These are phyloP conservation scores for Paracoccidioides brasiliensis DNA, from an alignment of 2,329 filamentous ascomycete species.

Conservation along the genomic window DNA sequence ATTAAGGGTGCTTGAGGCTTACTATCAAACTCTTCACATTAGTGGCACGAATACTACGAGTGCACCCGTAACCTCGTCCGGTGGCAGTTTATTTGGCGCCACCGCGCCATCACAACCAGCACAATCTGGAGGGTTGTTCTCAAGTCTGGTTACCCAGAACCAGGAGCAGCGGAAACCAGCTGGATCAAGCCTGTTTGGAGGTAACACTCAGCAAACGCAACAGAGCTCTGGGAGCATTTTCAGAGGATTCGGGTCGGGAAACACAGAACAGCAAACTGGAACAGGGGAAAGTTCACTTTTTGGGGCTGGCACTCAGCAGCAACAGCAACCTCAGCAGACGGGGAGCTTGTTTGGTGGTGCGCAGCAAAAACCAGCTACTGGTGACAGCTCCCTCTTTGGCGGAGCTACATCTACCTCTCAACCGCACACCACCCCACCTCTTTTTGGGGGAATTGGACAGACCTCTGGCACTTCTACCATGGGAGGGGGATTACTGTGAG, in stretches of 20 bases:
- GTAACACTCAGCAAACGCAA: constrained; percentile 6
- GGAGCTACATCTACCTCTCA: constrained; percentile 8
- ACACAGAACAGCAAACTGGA: constrained; percentile 1
- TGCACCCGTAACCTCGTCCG: not conserved
- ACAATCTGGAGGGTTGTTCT: constrained; percentile 24
- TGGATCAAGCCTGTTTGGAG: constrained; percentile 5
- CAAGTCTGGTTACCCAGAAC: constrained; percentile 8
- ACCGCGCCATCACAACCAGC: constrained; percentile 21
- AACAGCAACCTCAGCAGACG: constrained; percentile 15
- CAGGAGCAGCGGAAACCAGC: constrained; percentile 18
- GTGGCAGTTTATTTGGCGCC: constrained; percentile 18
- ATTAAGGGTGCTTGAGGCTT: not conserved
- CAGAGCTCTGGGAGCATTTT: constrained; percentile 11
- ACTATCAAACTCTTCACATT: not conserved
- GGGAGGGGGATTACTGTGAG: constrained; percentile 25
- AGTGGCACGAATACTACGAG: constrained; percentile 4
- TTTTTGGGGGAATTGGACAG: constrained; percentile 22
- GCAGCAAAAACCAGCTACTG: constrained; percentile 12
- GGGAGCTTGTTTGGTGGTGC: constrained; percentile 18
- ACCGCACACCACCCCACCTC: constrained; percentile 9
- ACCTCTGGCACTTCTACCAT: constrained; percentile 13
- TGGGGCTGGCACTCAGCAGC: constrained; percentile 5
- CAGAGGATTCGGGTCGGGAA: constrained; percentile 8
- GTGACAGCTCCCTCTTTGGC: constrained; percentile 15
- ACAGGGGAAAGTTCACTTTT: constrained; percentile 1